Conservation (phyloP, 192 early-diverging fungal genomes). For the Rhizophagus prolifer region DNA sequence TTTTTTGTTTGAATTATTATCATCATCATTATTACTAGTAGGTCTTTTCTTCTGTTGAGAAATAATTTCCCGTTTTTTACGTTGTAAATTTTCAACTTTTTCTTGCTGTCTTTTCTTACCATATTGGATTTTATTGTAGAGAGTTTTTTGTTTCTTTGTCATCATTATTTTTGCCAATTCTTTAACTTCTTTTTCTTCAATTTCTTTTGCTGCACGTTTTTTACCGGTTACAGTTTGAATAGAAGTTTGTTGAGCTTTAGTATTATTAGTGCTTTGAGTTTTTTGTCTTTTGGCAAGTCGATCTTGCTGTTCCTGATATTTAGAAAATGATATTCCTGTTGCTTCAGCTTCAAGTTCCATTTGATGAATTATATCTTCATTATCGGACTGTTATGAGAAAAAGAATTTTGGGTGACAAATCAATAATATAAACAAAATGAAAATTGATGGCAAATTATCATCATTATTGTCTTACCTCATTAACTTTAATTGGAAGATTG, state of each 20-base stretch:
- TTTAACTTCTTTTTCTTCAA: constrained; percentile 62
- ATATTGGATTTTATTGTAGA: constrained; percentile 78
- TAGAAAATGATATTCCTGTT: constrained; percentile 63
- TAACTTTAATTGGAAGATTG: not conserved
- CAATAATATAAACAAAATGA: constrained; percentile 19
- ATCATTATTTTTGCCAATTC: constrained; percentile 87
- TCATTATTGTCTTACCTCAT: not conserved
- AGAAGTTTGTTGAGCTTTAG: constrained; percentile 26
- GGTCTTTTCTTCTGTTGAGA: constrained; percentile 11
- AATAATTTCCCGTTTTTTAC: constrained; percentile 41
- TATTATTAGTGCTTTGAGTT: constrained; percentile 30
- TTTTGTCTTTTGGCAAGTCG: constrained; percentile 35
- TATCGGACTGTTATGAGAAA: not conserved
- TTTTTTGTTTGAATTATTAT: not conserved
- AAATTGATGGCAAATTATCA: not conserved
- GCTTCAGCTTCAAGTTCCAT: constrained; percentile 70
- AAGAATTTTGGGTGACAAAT: not conserved
- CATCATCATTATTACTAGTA: not conserved
- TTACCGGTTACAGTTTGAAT: constrained; percentile 36
- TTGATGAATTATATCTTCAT: constrained; percentile 53
- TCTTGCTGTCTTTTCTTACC: constrained; percentile 69
- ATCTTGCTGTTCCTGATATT: constrained; percentile 54
- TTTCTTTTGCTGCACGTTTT: constrained; percentile 52
- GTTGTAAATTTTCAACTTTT: constrained; percentile 52
- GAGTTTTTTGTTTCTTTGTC: constrained; percentile 76